Percentiles rank a stretch among this genome's conserved stretches.
phyloP scores from a whole-genome alignment of 169 alveolate genomes.

The Cryptosporidium bovis region DNA sequence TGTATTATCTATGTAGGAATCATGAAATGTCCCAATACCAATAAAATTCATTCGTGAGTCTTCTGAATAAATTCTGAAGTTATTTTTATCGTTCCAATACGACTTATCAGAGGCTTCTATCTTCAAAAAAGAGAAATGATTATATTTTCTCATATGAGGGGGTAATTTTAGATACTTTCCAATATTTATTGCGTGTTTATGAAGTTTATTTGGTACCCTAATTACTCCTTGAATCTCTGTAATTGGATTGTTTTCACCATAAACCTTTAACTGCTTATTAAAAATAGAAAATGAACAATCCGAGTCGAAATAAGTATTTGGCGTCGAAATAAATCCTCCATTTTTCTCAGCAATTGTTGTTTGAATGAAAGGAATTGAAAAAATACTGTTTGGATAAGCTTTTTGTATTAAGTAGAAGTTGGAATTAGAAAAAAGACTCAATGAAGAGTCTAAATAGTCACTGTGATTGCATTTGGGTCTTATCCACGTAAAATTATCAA shows the following conservation, averaged over 20 bases:
- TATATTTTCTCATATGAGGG: constrained; percentile 55
- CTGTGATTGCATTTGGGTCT: constrained; percentile 23
- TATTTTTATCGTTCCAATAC: constrained; percentile 62
- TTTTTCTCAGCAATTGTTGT: constrained; percentile 20
- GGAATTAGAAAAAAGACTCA: constrained; percentile 7
- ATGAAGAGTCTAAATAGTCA: neutral
- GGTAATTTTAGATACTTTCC: constrained; percentile 42
- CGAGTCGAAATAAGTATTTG: constrained; percentile 5
- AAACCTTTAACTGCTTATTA: constrained; percentile 4
- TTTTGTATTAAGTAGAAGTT: constrained; percentile 37
- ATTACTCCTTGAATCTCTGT: constrained; percentile 26
- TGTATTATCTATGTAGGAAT: neutral
- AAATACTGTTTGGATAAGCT: constrained; percentile 32
- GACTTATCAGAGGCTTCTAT: constrained; percentile 50
- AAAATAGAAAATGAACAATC: constrained; percentile 29
- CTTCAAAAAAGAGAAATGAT: constrained; percentile 17
- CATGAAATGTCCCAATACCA: neutral
- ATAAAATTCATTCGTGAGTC: neutral
- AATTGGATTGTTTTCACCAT: neutral
- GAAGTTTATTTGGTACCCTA: constrained; percentile 46
- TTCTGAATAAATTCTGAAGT: too few relatives aligned
- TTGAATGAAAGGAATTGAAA: constrained; percentile 61
- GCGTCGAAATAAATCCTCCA: constrained; percentile 30
- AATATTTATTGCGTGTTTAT: constrained; percentile 23
- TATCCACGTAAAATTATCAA: constrained; percentile 43